Base-by-base conservation (phyloP, 208 protist genomes). In the Tritrichomonas foetus region DNA sequence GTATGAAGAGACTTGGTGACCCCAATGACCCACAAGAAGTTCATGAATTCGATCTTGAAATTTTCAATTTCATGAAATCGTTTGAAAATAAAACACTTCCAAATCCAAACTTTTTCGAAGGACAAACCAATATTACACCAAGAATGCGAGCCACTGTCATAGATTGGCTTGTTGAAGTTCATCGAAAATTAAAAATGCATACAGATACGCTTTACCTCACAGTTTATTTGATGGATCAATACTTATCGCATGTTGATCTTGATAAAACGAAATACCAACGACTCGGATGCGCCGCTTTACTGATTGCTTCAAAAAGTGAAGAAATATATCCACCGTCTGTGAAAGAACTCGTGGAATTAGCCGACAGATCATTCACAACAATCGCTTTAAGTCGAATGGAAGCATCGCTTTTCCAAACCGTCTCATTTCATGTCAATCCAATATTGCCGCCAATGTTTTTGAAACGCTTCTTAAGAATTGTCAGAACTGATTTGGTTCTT, bases 291-390 rank as follows among this genome's bases (percentile, higher is more conserved):
- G 97, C 98, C 3, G 95, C 97, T 11, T 97, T 99, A 61, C 94
- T 99, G 50, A 95, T 99, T 27, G 98, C 98, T 30, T 97, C 97
- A 55, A 99, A 99, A 97, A 98, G 97, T 95, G 98, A 99, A 94
- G 98, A 99, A 95, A 98, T 98, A 93, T 99, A 98, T 96, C 94
- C 96, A 0, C 96, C 97, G n/a, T 94, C 96, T 44, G 94, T 95
- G 5, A 92, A 95, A 57, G 96, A 98, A 39, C 97, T 98, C 61
- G 96, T 99, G 30, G 96, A 98, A 55, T 97, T 98, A 36, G 95
- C 96, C 8, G 97, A 97, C 89, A 97, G 98, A 66, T 97, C 97
- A 20, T 99, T 89, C 41, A 89, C 41, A 14, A 20, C 47, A 22
- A 30, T 61, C 39, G 78, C 14, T 57, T 33, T 89, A 25, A 44